phyloP scores from a whole-genome alignment of 768 basidiomycete genomes.

The Galerina marginata region DNA sequence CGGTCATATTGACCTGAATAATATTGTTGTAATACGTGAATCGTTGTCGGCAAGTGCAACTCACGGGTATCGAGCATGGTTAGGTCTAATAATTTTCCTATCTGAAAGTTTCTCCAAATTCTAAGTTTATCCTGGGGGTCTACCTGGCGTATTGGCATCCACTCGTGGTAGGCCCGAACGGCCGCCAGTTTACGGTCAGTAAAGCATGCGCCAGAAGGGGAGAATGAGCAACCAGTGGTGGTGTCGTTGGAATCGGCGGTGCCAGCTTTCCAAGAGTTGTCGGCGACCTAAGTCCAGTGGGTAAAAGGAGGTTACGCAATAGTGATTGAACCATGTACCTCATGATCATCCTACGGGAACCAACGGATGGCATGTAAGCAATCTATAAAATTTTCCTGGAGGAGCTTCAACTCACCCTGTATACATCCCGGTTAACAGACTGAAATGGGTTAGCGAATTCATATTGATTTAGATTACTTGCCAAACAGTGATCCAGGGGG shows the following conservation, averaged over 20 bases:
- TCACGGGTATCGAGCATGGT: slow-evolving; percentile 67
- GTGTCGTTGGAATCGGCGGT: slow-evolving; percentile 62
- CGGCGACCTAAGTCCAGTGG: slow-evolving; percentile 44
- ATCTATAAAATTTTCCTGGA: not conserved
- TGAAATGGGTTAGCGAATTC: too few relatives aligned
- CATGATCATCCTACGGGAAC: slow-evolving; percentile 51
- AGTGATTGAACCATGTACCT: slow-evolving; percentile 31
- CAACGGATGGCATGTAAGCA: not conserved
- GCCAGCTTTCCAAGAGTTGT: slow-evolving; percentile 63
- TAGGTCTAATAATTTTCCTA: slow-evolving; percentile 65
- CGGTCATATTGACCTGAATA: slow-evolving; percentile 55
- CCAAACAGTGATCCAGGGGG: slow-evolving; percentile 65
- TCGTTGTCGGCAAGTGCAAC: slow-evolving; percentile 8
- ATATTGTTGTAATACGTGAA: not conserved
- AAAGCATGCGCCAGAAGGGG: slow-evolving; percentile 59
- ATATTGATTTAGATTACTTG: slow-evolving; percentile 23
- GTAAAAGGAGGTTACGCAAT: not conserved
- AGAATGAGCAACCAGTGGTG: slow-evolving; percentile 51
- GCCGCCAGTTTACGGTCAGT: slow-evolving; percentile 64
- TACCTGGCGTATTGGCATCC: slow-evolving; percentile 67
- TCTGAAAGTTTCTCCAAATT: slow-evolving; percentile 69
- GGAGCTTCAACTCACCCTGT: slow-evolving; percentile 4
- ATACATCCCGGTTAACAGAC: too few relatives aligned
- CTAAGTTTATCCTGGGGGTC: slow-evolving; percentile 57
- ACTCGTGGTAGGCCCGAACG: slow-evolving; percentile 63